Evolutionary conservation across 768 basidiomycete genomes (phyloP), one percentile per base, ranked within the genome.

Genomic region (Lyophyllum shimeji): DNA sequence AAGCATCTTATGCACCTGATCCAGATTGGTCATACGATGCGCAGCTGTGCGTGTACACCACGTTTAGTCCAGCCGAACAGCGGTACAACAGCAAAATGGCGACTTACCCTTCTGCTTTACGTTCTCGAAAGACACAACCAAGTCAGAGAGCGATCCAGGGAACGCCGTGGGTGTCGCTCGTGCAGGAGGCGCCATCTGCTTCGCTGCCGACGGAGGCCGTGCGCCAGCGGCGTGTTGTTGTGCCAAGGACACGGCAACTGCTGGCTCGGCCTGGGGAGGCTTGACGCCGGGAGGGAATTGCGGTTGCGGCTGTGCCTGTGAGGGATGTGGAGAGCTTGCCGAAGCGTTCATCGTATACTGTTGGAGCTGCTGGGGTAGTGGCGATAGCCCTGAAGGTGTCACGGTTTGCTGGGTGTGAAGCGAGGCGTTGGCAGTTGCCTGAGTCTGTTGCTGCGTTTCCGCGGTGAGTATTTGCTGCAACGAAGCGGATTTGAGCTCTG

Each of bases 61-160:
- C 37, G 51, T 59, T 53, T 45, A 47, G 24, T 27, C 37, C 25
- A 54, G 37, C 24, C 48, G 23, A 40, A 25, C 17, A 25, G 46
- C 34, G 17, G 21, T 13, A 27, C 34, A 34, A 42, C 40, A 18
- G 7, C 20, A 24, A 39, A 46, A 55, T 45, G 27, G 65, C 48
- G 24, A 65, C 77, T 47, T 59, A 95, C 95, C 94, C 70, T 97
- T 95, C 77, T 96, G 94, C 74, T 98, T 98, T 43, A 96, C 94
- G 45, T 81, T 89, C 76, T 98, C 96, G 66, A 98, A 98, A 39
- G 93, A 94, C 20, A 89, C 85, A 39, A 98, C 95, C 51, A 99
- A 78, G 67, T 98, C 96, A 11, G 93, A 92, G 67, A 99, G 69
- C 24, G 87, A 93, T 53, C 87, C 91, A 17, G 92, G 94, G 81